A percentile compares a stretch with the other conserved stretches of the same genome.
Evolutionary conservation across 73 alveolate genomes (phyloP).

Genomic region (Paramecium caudatum): DNA sequence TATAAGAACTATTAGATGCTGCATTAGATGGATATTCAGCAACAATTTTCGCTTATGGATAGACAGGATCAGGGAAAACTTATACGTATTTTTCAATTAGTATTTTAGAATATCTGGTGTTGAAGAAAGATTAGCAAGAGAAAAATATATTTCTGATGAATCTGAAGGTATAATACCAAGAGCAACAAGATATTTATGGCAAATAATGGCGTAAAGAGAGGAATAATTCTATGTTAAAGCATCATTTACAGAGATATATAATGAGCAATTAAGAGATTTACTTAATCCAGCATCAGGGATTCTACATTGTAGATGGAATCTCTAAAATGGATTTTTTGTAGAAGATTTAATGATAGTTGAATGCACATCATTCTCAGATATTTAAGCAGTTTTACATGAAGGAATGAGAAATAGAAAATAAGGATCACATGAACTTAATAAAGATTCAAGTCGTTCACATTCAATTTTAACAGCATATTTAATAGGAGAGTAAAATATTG

Average conservation of each 20-base stretch:
- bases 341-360: conserved; percentile 98
- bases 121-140: conserved; percentile 93
- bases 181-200: conserved; percentile 94
- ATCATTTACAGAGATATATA: conserved; percentile 93
- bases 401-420: conserved; percentile 98
- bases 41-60: conserved; percentile 98
- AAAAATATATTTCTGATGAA: conserved; percentile 91
- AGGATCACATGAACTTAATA: conserved; percentile 98
- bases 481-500: conserved; percentile 92
- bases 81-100: conserved; percentile 88
- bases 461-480: conserved; percentile 95
- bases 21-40: conserved; percentile 98
- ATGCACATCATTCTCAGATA: conserved; percentile 95
- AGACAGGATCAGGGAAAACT: conserved; percentile 99
- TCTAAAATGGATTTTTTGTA: conserved; percentile 98
- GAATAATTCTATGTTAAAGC: conserved; percentile 96
- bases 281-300: conserved; percentile 91
- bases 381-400: conserved; percentile 97
- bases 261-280: conserved; percentile 95
- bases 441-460: conserved; percentile 98
- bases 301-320: conserved; percentile 97
- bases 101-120: conserved; percentile 82
- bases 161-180: conserved; percentile 95
- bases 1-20: conserved; percentile 91
- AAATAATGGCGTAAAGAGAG: conserved; percentile 85